Evolutionary conservation across 2,329 filamentous ascomycete genomes (phyloP), one percentile per base, ranked within the genome.

Genomic region (Emergomyces orientalis): DNA sequence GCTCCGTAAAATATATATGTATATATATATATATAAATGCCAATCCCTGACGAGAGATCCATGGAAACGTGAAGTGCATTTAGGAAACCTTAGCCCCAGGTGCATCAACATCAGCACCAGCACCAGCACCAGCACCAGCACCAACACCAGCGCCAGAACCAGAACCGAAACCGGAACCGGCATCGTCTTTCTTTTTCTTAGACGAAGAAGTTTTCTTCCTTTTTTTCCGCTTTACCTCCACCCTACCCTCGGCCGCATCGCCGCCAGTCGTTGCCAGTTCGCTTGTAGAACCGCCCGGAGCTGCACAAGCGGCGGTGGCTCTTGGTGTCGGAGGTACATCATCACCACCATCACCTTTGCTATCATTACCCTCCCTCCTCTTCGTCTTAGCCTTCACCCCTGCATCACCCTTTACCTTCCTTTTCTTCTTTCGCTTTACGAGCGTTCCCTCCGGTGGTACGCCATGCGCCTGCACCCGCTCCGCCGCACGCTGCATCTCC

Each of bases 401-500:
- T 41, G 59, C 25, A 19, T 54, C 57, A 27, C 61, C 27, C 70
- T 67, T 71, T 64, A 73, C 73, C 59, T 69, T 73, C 65, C 71
- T 76, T 67, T 78, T 87, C 76, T 87, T 88, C 71, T 84, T 87
- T 73, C 81, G 83, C 62, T 77, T 78, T 25, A 81, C 74, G 19
- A 80, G 68, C 14, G 72, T 76, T 19, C 79, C 79, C 60, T 80
- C 79, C 4, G 73, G 69, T 27, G 78, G 76, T 25, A 77, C 75
- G 3, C 76, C 77, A 47, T 77, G 84, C 32, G 70, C 64, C 45
- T 76, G 69, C 27, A 80, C 76, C n/a, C 78, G 74, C 64, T 81
- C 79, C 11, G 77, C 76, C 41, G 74, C 76, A 63, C 79, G 72
- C 66, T 81, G 79, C 91, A 97, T 96, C 76, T 96, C 90, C 63